phyloP scores from a whole-genome alignment of 1,284 basidiomycete genomes.

The Mixia osmundae region DNA sequence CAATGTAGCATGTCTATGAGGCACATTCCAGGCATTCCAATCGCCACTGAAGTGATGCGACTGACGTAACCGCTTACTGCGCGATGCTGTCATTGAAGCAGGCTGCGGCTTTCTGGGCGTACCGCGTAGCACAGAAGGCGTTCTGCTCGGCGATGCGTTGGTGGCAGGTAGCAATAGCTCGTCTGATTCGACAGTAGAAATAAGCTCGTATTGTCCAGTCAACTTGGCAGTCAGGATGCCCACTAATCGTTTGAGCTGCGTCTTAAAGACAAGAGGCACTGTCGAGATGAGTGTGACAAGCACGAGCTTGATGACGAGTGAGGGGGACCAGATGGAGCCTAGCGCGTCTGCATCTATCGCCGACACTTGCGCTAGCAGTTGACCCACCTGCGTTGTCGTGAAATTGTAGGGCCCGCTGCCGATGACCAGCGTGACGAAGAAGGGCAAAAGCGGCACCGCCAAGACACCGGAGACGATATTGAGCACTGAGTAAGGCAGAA shows the following conservation, averaged over 20 bases:
- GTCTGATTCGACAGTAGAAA: no score
- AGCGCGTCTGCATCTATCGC: conserved; percentile 10
- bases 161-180: no score
- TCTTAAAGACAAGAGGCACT: conserved; percentile 17
- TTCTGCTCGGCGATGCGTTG: no score
- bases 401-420: conserved; percentile 20
- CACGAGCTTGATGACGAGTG: conserved; percentile 15
- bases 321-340: conserved; percentile 16
- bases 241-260: conserved; percentile 15
- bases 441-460: conserved; percentile 15
- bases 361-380: conserved; percentile 13
- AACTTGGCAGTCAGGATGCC: no score
- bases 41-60: no score
- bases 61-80: no score
- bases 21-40: no score
- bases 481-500: conserved; percentile 17
- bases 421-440: conserved; percentile 18
- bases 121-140: no score
- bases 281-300: conserved; percentile 16
- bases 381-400: conserved; percentile 15
- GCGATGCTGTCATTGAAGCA: no score
- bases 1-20: no score
- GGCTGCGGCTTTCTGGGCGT: no score
- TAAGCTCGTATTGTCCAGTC: no score
- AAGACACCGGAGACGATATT: conserved; percentile 19